Conservation (phyloP, 2,329 filamentous ascomycete genomes). For the Pleurostoma richardsiae region DNA sequence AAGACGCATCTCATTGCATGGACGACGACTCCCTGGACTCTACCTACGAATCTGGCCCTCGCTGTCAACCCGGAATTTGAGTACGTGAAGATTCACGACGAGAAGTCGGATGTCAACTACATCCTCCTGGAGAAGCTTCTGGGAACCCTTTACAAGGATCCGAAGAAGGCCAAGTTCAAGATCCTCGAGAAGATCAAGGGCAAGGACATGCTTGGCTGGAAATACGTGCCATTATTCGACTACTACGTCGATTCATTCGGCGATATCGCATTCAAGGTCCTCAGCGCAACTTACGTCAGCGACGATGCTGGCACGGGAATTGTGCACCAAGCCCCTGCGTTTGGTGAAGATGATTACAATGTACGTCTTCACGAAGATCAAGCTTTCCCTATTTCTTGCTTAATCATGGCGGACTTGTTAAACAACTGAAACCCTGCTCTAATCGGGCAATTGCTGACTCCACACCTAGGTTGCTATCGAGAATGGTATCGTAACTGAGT, state of each 20-base stretch:
- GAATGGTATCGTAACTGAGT: constrained; percentile 71
- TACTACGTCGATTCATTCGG: constrained; percentile 91
- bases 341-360: constrained; percentile 93
- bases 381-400: too few relatives aligned
- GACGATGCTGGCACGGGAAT: constrained; percentile 88
- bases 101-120: constrained; percentile 76
- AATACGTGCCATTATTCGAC: constrained; percentile 81
- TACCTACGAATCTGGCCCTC: constrained; percentile 71
- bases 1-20: constrained; percentile 75
- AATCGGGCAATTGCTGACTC: too few relatives aligned
- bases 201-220: constrained; percentile 81
- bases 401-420: too few relatives aligned
- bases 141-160: constrained; percentile 83
- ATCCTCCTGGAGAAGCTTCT: constrained; percentile 79
- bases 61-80: constrained; percentile 73
- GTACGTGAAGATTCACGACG: constrained; percentile 80
- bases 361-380: constrained; percentile 14
- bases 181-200: constrained; percentile 75
- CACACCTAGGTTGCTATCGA: constrained; percentile 53
- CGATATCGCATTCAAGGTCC: constrained; percentile 73
- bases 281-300: constrained; percentile 83
- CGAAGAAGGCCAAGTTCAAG: constrained; percentile 92
- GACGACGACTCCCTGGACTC: constrained; percentile 81
- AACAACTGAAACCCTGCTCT: too few relatives aligned
- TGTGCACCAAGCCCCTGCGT: constrained; percentile 89